Evolutionary conservation across 805 yeast genomes (phyloP).

Genomic region (Myxozyma vanderwaltii): DNA sequence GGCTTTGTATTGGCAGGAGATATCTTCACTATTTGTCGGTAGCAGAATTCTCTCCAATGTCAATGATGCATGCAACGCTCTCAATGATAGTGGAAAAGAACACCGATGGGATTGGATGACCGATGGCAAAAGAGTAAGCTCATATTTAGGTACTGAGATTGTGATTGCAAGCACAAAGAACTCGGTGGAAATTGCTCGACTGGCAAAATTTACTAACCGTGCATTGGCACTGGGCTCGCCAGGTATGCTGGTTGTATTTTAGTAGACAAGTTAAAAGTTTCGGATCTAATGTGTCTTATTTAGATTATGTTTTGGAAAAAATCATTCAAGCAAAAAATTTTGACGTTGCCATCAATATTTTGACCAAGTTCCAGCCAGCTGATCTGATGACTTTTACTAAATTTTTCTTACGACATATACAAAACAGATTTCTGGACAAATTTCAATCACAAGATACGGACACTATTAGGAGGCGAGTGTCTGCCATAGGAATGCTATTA

Average conservation of each 20-base stretch:
- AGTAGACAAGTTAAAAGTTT: too few relatives aligned
- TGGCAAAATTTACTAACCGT: conserved; percentile 11
- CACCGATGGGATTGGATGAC: conserved; percentile 25
- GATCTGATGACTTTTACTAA: conserved; percentile 11
- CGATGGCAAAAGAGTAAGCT: conserved; percentile 7
- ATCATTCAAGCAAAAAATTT: conserved; percentile 2
- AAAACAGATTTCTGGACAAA: conserved; percentile 1
- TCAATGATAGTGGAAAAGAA: background rate
- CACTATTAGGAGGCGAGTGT: background rate
- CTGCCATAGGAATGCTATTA: conserved; percentile 6
- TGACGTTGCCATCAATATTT: background rate
- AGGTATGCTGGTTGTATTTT: background rate
- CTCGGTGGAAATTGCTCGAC: background rate
- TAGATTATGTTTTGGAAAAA: conserved; percentile 7
- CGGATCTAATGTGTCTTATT: too few relatives aligned
- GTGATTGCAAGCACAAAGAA: background rate
- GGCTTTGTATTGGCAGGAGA: conserved; percentile 14
- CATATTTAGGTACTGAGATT: conserved; percentile 16
- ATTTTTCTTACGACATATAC: conserved; percentile 8
- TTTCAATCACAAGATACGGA: background rate
- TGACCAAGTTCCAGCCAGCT: background rate
- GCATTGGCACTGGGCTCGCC: conserved; percentile 14
- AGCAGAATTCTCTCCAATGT: conserved; percentile 15
- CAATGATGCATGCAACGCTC: conserved; percentile 9
- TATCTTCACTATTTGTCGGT: conserved; percentile 14